Evolutionary conservation across 768 basidiomycete species (phyloP).

Genomic region (Lactarius hatsudake): DNA sequence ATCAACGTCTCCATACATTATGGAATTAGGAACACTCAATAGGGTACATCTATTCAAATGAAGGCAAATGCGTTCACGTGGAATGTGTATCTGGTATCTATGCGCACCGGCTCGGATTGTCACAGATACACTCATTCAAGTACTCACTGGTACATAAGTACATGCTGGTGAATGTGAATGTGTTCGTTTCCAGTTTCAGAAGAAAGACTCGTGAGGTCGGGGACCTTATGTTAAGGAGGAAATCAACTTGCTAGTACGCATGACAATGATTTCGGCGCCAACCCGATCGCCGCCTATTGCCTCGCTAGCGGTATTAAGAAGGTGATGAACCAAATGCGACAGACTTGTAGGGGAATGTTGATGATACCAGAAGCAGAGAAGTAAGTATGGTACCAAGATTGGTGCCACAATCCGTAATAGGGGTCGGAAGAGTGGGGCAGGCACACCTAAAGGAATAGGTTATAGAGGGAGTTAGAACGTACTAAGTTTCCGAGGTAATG

Average conservation of each 20-base stretch:
- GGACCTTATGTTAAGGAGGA: neutral
- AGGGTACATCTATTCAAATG: neutral
- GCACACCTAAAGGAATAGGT: conserved; percentile 19
- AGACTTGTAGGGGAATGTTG: neutral
- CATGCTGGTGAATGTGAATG: conserved; percentile 5
- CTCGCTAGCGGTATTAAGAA: neutral
- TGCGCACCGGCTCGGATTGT: neutral
- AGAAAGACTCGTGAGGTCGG: neutral
- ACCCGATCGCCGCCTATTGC: neutral
- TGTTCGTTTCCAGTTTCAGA: conserved; percentile 2
- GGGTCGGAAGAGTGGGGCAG: conserved; percentile 28
- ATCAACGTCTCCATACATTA: neutral
- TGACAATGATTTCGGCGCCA: conserved; percentile 19
- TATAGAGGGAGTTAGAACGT: neutral
- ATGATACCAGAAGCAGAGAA: neutral
- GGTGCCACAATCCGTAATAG: conserved; percentile 18
- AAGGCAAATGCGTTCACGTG: neutral
- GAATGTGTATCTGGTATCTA: neutral
- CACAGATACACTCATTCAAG: neutral
- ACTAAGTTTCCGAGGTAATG: conserved; percentile 25
- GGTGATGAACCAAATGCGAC: neutral
- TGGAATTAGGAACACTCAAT: neutral
- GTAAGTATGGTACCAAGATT: neutral
- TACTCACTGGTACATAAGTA: conserved; percentile 11
- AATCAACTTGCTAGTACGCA: conserved; percentile 14